Evolutionary conservation across 306 rosid species (phyloP).

Genomic region (Ormosia semicastrata): DNA sequence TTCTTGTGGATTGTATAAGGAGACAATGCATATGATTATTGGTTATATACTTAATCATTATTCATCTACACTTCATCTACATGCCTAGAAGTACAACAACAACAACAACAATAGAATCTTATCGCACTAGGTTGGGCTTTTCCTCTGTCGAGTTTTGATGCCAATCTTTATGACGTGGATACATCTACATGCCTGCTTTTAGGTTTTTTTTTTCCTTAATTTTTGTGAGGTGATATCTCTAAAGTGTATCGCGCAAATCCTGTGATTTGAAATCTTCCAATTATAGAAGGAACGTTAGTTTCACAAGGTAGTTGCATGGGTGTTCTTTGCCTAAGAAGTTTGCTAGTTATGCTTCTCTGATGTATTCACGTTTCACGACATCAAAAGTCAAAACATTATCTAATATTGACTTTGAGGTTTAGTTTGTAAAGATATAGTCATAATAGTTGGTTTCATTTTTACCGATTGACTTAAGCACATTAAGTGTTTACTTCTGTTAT

Average conservation of each 20-base stretch:
- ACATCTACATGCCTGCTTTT: background rate
- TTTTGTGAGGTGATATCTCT: constrained; percentile 4
- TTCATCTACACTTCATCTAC: background rate
- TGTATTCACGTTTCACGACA: background rate
- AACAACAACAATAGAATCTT: background rate
- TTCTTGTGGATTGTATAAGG: background rate
- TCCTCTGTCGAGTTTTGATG: constrained; percentile 7
- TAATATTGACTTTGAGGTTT: background rate
- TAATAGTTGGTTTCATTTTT: background rate
- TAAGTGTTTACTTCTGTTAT: constrained; percentile 11
- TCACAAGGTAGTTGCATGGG: background rate
- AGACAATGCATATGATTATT: constrained; percentile 16
- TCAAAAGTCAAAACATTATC: background rate
- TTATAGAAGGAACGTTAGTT: background rate
- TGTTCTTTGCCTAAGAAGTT: background rate
- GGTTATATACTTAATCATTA: background rate
- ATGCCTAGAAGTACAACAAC: background rate
- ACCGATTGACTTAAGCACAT: background rate
- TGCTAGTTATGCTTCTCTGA: constrained; percentile 14
- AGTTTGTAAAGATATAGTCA: background rate
- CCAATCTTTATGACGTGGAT: background rate
- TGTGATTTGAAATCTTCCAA: constrained; percentile 10
- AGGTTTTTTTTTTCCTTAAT: background rate
- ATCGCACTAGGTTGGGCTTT: background rate
- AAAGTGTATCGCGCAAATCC: background rate